Evolutionary conservation across 345 rosid species (phyloP).

Genomic region (Populus nigra): DNA sequence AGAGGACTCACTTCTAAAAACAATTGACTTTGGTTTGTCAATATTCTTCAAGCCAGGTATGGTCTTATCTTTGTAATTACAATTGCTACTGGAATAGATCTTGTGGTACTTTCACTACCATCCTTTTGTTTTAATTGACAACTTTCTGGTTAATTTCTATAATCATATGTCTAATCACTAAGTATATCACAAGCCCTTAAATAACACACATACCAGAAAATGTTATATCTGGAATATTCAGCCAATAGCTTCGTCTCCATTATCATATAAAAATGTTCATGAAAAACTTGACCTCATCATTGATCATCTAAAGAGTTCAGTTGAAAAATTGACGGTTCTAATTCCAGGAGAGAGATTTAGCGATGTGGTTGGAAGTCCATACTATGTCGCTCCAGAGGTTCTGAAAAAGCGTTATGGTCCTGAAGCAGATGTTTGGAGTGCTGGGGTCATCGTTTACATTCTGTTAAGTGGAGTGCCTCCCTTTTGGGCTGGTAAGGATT

Average conservation of each 20-base stretch:
- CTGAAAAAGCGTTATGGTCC: slow-evolving; percentile 27
- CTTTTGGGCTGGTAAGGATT: slow-evolving; percentile 33
- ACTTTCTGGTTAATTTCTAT: background rate
- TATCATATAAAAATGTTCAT: no score
- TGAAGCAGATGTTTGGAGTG: slow-evolving; percentile 37
- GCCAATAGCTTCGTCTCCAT: background rate
- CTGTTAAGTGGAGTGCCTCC: slow-evolving; percentile 36
- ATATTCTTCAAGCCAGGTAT: slow-evolving; percentile 33
- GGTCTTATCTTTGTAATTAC: background rate
- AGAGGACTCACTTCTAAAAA: slow-evolving; percentile 30
- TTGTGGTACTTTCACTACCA: background rate
- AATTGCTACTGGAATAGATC: background rate
- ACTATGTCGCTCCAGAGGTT: slow-evolving; percentile 37
- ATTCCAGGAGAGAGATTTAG: slow-evolving; percentile 25
- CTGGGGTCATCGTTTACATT: slow-evolving; percentile 33
- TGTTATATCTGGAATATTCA: background rate
- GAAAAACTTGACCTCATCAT: no score
- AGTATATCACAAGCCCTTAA: background rate
- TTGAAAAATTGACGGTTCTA: background rate
- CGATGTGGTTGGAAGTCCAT: slow-evolving; percentile 36
- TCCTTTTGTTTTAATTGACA: background rate
- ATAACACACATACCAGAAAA: background rate
- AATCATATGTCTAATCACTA: background rate
- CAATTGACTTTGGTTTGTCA: slow-evolving; percentile 32
- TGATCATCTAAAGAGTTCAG: background rate